Evolutionary conservation across 176 grass and related monocot species (phyloP).

Genomic region (Tillandsia fasciculata): DNA sequence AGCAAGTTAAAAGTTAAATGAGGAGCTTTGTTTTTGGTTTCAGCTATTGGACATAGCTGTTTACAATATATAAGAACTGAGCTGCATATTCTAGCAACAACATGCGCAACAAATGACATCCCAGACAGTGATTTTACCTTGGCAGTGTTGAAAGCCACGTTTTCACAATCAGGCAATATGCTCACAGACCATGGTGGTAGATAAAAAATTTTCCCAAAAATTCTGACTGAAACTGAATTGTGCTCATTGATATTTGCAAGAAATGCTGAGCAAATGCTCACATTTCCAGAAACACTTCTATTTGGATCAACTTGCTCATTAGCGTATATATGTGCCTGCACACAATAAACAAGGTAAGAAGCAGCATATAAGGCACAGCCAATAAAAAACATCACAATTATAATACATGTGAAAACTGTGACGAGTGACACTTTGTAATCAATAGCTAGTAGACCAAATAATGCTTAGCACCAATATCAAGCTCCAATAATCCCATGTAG

Average conservation of each 20-base stretch:
- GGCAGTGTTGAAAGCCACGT: constrained; percentile 83
- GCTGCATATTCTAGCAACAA: background rate
- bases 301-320: constrained; percentile 40
- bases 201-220: constrained; percentile 67
- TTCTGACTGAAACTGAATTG: constrained; percentile 61
- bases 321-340: constrained; percentile 93
- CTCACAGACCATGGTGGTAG: constrained; percentile 95
- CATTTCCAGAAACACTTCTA: constrained; percentile 39
- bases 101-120: background rate
- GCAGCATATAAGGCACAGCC: background rate
- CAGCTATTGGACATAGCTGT: too few species aligned
- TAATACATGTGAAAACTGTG: constrained; percentile 1
- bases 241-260: constrained; percentile 94
- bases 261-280: constrained; percentile 82
- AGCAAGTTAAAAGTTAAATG: too few species aligned
- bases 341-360: constrained; percentile 22
- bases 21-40: too few species aligned
- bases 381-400: background rate
- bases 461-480: too few species aligned
- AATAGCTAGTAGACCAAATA: background rate
- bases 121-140: constrained; percentile 30
- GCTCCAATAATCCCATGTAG: too few species aligned
- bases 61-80: too few species aligned
- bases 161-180: constrained; percentile 88
- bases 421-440: background rate